Percentiles rank a stretch among this genome's conserved stretches.
These are phyloP conservation scores for Goniomonas avonlea DNA, from an alignment of 78 protist species.

Conservation along the genomic window DNA sequence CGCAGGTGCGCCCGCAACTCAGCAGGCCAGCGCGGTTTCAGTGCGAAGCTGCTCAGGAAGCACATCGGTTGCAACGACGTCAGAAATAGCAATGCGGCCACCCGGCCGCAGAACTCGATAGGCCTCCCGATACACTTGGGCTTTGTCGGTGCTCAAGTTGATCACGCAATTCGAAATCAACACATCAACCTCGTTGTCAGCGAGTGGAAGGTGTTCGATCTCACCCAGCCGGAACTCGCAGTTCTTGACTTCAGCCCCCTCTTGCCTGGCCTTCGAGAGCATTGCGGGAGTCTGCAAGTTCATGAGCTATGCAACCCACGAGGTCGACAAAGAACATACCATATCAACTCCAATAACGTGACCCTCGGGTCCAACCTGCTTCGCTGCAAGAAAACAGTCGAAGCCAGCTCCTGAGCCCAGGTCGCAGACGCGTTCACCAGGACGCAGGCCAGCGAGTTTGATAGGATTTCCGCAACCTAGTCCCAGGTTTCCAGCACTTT, in stretches of 20 bases:
- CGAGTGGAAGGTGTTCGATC: slow-evolving; percentile 17
- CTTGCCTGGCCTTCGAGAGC: no score
- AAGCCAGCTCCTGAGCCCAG: slow-evolving; percentile 32
- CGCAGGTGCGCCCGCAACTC: neutral
- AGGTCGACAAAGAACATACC: no score
- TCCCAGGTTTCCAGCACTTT: neutral
- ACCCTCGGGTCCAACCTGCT: neutral
- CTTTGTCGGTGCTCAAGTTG: slow-evolving; percentile 23
- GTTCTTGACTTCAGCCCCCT: no score
- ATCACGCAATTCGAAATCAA: slow-evolving; percentile 29
- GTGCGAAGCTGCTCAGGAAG: neutral
- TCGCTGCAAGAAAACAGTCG: slow-evolving; percentile 6
- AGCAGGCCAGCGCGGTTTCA: neutral
- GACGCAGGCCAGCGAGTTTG: neutral
- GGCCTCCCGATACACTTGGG: neutral
- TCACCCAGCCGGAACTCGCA: slow-evolving; percentile 8
- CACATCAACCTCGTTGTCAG: neutral
- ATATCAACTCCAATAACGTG: slow-evolving; percentile 9
- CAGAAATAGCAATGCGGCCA: slow-evolving; percentile 12
- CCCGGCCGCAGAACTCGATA: slow-evolving; percentile 24
- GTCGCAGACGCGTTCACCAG: slow-evolving; percentile 20
- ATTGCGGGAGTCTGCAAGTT: no score
- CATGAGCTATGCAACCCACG: no score
- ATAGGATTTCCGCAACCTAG: slow-evolving; percentile 31
- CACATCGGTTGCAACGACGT: neutral